Evolutionary conservation across 306 rosid genomes (phyloP).

Genomic region (Vigna mungo): DNA sequence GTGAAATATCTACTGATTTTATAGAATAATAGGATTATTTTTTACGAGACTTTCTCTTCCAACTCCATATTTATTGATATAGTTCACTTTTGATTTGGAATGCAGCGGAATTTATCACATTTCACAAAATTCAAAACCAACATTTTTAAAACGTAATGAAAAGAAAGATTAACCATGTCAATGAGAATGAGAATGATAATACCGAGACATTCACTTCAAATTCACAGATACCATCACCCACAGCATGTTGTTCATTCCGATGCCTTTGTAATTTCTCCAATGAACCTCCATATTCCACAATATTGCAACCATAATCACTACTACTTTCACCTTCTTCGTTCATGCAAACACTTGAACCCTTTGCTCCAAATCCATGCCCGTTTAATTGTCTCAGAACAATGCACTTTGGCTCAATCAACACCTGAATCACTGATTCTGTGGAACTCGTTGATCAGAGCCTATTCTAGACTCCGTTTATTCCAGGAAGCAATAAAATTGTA

Average conservation of each 20-base stretch:
- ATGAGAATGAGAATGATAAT: conserved; percentile 10
- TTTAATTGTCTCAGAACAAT: conserved; percentile 54
- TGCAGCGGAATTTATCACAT: too few species aligned
- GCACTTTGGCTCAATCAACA: conserved; percentile 20
- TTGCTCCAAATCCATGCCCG: conserved; percentile 66
- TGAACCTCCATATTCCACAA: conserved; percentile 15
- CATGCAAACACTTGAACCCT: conserved; percentile 63
- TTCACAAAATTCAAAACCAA: too few species aligned
- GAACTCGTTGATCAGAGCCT: conserved; percentile 68
- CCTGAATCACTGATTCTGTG: conserved; percentile 53
- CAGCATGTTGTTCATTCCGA: conserved; percentile 7
- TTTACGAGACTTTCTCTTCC: neutral
- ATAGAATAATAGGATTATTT: too few species aligned
- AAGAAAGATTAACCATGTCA: neutral
- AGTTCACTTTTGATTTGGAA: neutral
- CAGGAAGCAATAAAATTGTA: conserved; percentile 54
- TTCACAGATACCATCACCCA: conserved; percentile 15
- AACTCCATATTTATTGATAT: too few species aligned
- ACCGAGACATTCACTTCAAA: conserved; percentile 34
- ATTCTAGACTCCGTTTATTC: conserved; percentile 47
- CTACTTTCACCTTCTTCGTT: conserved; percentile 54
- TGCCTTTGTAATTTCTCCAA: conserved; percentile 24
- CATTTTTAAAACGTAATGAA: neutral
- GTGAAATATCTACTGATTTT: too few species aligned
- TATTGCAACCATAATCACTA: conserved; percentile 21